phyloP scores from a whole-genome alignment of 352 stramenopile species.

The Thraustochytrium sp. region DNA sequence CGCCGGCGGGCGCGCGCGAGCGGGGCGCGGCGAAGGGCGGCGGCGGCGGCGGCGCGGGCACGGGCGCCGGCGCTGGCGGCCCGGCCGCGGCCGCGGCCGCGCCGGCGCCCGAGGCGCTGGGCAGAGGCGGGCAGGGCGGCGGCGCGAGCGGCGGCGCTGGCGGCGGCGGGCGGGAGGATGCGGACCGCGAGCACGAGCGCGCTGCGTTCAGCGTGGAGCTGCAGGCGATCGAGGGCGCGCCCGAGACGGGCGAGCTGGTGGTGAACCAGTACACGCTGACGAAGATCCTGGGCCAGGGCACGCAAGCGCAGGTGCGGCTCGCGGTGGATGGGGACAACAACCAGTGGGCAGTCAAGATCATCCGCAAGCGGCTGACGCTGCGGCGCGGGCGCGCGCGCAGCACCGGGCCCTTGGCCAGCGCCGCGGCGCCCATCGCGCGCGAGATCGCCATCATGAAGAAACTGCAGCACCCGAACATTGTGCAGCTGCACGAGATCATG shows the following conservation, averaged over 20 bases:
- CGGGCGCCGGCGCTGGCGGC: too few species aligned
- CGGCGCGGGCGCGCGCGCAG: background rate
- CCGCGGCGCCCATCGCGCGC: conserved; percentile 51
- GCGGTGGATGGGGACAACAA: background rate
- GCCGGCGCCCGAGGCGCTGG: too few species aligned
- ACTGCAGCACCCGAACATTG: conserved; percentile 83
- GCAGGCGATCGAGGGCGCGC: background rate
- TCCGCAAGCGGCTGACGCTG: conserved; percentile 24
- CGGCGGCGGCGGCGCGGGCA: too few species aligned
- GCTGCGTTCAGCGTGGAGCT: too few species aligned
- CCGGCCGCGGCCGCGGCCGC: too few species aligned
- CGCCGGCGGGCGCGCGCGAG: too few species aligned
- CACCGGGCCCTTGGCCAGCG: background rate
- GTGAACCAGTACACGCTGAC: conserved; percentile 34
- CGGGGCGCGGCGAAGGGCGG: too few species aligned
- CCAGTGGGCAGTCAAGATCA: conserved; percentile 42
- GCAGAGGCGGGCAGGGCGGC: too few species aligned
- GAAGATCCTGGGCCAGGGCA: conserved; percentile 5
- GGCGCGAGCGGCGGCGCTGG: too few species aligned
- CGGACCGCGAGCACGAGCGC: too few species aligned
- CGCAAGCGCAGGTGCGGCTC: conserved; percentile 36
- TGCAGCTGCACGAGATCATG: conserved; percentile 86
- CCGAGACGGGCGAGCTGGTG: background rate
- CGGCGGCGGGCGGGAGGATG: too few species aligned
- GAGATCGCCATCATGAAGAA: conserved; percentile 95